Evolutionary conservation across 176 grass and related monocot species (phyloP), one percentile per base, ranked within the genome.

Genomic region (Eragrostis curvula): DNA sequence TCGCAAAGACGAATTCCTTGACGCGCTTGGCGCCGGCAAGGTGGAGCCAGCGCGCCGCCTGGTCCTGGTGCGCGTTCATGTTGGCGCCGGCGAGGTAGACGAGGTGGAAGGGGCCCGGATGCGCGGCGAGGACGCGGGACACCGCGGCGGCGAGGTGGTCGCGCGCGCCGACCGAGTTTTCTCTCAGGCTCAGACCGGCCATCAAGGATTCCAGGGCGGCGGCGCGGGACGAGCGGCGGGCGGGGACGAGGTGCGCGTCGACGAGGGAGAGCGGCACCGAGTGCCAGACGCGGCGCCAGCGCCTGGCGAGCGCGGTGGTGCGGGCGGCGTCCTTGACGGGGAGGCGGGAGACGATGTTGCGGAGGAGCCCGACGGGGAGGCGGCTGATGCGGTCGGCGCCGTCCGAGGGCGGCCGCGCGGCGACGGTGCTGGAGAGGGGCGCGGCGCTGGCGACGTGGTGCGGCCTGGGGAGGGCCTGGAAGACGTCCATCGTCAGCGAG

Each of bases 311-410:
- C 24, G 47, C 24, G 45, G 45, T 29, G 15, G 69, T 71, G 45
- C 69, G 24, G 14, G 69, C 45, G 69, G 14, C 45, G 14, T 50
- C 24, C 69, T 50, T 71, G 24, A 16, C 69, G 45, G 24, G 69
- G 45, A 71, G 45, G 69, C 45, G 69, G 69, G 43, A 73, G 48
- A 73, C 70, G 70, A 73, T 53, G 70, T 73, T 12, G 28, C 48
- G 48, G 70, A 52, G 70, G 70, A 73, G 0, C 28, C 0, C 1
- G 46, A 7, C 7, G 24, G 25, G 70, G 25, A 72, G 70, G 70
- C 5, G 9, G 77, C 77, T 66, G 60, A 80, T 68, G 77, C 12
- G 43, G 46, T 80, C 46, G 24, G 32, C 15, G 48, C 48, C 17
- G 48, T 73, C 70, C 56, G 3, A 20, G 9, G 9, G 70, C 0